Evolutionary conservation across 768 basidiomycete genomes (phyloP).

Genomic region (Lenzites betulinus): DNA sequence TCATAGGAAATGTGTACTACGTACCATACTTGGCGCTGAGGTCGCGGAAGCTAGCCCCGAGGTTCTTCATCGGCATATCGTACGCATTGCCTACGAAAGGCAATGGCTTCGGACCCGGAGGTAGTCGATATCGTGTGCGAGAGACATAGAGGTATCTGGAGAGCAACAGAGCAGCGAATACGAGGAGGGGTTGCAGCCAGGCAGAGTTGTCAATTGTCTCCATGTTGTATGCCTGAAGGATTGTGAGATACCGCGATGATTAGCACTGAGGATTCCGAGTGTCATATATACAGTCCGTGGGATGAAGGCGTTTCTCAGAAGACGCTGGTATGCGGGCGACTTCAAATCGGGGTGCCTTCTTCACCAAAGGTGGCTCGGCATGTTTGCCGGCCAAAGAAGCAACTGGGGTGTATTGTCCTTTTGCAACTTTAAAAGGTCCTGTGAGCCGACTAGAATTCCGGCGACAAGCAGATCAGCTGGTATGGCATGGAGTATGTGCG

Average conservation of each 20-base stretch:
- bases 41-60: conserved; percentile 4
- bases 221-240: background rate
- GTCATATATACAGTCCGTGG: too few species aligned
- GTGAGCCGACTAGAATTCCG: too few species aligned
- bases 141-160: background rate
- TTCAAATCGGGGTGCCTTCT: too few species aligned
- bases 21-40: conserved; percentile 9
- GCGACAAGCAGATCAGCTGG: too few species aligned
- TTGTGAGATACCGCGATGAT: background rate
- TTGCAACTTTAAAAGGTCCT: too few species aligned
- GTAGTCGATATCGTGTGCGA: background rate
- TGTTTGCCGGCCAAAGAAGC: too few species aligned
- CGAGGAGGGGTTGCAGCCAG: background rate
- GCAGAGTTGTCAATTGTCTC: background rate
- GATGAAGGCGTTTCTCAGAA: too few species aligned
- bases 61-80: conserved; percentile 3
- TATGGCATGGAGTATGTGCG: too few species aligned
- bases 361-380: too few species aligned
- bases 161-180: background rate
- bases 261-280: too few species aligned
- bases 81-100: conserved; percentile 11
- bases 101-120: conserved; percentile 5
- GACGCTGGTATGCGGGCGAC: too few species aligned
- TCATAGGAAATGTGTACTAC: background rate
- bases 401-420: too few species aligned